phyloP scores from a whole-genome alignment of 495 filamentous ascomycete species.

The Massariosphaeria phaeospora region DNA sequence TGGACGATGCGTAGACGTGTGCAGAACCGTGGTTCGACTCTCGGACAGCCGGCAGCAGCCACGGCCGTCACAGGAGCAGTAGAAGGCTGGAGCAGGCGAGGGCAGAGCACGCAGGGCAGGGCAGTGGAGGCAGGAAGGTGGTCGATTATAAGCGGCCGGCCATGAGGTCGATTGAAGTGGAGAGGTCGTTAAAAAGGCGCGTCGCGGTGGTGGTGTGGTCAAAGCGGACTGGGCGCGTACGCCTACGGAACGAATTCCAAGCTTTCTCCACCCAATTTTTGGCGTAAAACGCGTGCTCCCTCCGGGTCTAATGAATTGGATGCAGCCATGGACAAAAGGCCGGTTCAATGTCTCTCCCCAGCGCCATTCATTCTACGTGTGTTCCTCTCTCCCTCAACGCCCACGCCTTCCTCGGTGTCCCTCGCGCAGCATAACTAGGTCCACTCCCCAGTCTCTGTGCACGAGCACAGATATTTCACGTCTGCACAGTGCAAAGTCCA shows the following conservation, averaged over 20 bases:
- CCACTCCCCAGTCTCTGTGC: slow-evolving; percentile 13
- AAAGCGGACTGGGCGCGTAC: slow-evolving; percentile 11
- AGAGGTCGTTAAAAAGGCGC: no score
- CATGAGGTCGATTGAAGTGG: slow-evolving; percentile 32
- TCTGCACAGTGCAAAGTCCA: slow-evolving; percentile 2
- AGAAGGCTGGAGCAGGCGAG: no score
- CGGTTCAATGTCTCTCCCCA: no score
- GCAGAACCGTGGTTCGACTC: slow-evolving; percentile 11
- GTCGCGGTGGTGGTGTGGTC: slow-evolving; percentile 28
- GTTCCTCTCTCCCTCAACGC: neutral
- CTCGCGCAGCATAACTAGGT: neutral
- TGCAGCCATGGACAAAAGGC: no score
- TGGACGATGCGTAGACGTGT: slow-evolving; percentile 6
- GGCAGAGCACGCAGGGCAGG: slow-evolving; percentile 2
- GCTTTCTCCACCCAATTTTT: no score
- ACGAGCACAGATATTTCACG: slow-evolving; percentile 11
- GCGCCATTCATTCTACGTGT: neutral
- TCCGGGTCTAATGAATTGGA: no score
- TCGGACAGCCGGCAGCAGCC: slow-evolving; percentile 14
- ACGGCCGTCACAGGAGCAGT: no score
- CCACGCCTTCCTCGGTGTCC: neutral
- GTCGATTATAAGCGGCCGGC: slow-evolving; percentile 27
- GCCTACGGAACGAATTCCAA: no score
- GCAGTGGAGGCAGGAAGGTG: slow-evolving; percentile 10
- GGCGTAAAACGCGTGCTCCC: no score